phyloP scores from a whole-genome alignment of 352 stramenopile genomes.

The Globisporangium barbulae region DNA sequence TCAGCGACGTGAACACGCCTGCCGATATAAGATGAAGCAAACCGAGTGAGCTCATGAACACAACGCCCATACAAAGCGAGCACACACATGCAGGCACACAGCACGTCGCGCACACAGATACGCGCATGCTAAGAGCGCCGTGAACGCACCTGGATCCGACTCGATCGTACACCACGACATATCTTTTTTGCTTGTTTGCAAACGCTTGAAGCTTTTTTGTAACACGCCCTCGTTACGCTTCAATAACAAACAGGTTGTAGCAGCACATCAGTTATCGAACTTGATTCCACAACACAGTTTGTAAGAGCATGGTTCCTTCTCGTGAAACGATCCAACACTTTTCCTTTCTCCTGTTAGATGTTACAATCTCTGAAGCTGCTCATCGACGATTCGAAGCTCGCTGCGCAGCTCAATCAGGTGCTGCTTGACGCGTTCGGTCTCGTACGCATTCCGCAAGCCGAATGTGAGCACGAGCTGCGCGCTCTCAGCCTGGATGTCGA shows the following conservation, averaged over 20 bases:
- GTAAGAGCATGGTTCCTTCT: too few relatives aligned
- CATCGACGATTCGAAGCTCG: slow-evolving; percentile 14
- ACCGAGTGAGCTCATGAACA: not conserved
- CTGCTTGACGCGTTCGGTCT: slow-evolving; percentile 19
- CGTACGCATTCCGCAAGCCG: slow-evolving; percentile 15
- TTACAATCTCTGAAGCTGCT: slow-evolving; percentile 9
- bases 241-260: too few relatives aligned
- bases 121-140: not conserved
- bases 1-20: slow-evolving; percentile 91
- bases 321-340: too few relatives aligned
- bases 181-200: slow-evolving; percentile 17
- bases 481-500: slow-evolving; percentile 52
- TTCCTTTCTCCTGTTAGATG: too few relatives aligned
- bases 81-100: not conserved
- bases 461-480: slow-evolving; percentile 41
- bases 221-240: too few relatives aligned
- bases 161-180: slow-evolving; percentile 82
- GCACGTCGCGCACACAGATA: not conserved
- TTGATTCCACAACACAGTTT: too few relatives aligned
- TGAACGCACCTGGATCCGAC: slow-evolving; percentile 56
- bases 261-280: too few relatives aligned
- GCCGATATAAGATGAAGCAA: not conserved
- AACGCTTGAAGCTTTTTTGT: not conserved
- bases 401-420: slow-evolving; percentile 14
- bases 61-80: not conserved